phyloP scores from a whole-genome alignment of 2,329 filamentous ascomycete genomes.

The Dothideomycetes sp. region DNA sequence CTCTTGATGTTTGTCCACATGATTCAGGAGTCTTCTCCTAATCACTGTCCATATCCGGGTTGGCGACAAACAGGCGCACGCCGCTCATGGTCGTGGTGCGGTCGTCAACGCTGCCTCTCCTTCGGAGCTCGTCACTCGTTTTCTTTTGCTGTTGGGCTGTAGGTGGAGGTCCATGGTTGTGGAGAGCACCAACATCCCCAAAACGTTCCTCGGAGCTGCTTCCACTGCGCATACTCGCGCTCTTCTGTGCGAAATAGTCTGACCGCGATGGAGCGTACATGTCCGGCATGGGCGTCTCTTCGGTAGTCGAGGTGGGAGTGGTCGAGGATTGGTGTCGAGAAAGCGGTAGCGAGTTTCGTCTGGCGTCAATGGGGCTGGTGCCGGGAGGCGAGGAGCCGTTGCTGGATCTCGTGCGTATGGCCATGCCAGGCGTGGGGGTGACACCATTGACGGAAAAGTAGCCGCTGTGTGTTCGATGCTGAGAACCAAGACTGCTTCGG shows the following conservation, averaged over 20 bases:
- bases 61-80: conserved; percentile 71
- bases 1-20: not conserved
- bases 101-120: conserved; percentile 76
- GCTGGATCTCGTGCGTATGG: conserved; percentile 27
- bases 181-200: conserved; percentile 42
- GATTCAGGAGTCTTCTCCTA: conserved; percentile 18
- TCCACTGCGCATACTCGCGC: conserved; percentile 30
- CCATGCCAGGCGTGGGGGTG: conserved; percentile 3
- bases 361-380: conserved; percentile 23
- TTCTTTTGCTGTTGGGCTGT: conserved; percentile 56
- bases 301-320: conserved; percentile 16
- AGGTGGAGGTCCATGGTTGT: conserved; percentile 17
- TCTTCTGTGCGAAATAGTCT: conserved; percentile 38
- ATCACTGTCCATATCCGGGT: conserved; percentile 50
- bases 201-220: conserved; percentile 40
- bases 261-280: conserved; percentile 18
- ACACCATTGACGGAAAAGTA: no score
- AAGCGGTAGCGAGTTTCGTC: conserved; percentile 1
- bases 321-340: conserved; percentile 5
- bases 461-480: conserved; percentile 30
- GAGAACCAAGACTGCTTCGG: conserved; percentile 48
- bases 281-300: conserved; percentile 35
- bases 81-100: conserved; percentile 60
- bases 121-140: conserved; percentile 58
- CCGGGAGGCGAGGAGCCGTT: conserved; percentile 44